phyloP scores from a whole-genome alignment of 805 yeast genomes.

The Monosporozyma yasuniensis region DNA sequence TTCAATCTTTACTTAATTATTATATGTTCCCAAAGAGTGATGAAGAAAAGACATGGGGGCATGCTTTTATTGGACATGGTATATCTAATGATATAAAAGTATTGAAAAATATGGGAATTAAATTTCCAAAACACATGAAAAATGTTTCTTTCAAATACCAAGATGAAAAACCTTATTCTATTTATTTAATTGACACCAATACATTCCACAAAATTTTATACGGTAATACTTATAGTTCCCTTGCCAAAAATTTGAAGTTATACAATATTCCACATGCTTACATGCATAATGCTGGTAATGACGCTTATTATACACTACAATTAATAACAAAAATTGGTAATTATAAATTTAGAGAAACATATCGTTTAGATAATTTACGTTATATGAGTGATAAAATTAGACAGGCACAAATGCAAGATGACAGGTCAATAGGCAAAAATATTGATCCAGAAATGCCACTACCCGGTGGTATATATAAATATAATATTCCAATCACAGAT shows the following conservation, averaged over 20 bases:
- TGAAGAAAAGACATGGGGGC: slow-evolving; percentile 20
- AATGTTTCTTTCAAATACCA: slow-evolving; percentile 1
- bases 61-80: slow-evolving; percentile 53
- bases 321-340: slow-evolving; percentile 44
- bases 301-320: slow-evolving; percentile 52
- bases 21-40: slow-evolving; percentile 31
- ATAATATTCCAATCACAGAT: not conserved
- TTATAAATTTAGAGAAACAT: slow-evolving; percentile 18
- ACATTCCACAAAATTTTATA: slow-evolving; percentile 34
- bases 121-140: slow-evolving; percentile 29
- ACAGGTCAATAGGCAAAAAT: slow-evolving; percentile 1
- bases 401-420: slow-evolving; percentile 4
- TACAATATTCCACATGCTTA: slow-evolving; percentile 47
- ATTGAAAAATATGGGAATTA: slow-evolving; percentile 39
- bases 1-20: slow-evolving; percentile 37
- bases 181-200: slow-evolving; percentile 39
- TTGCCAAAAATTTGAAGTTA: slow-evolving; percentile 40
- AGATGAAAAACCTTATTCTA: not conserved
- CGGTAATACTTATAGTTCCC: slow-evolving; percentile 35
- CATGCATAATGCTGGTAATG: slow-evolving; percentile 66
- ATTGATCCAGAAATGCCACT: not conserved
- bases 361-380: slow-evolving; percentile 20
- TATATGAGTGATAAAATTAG: slow-evolving; percentile 12
- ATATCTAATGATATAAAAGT: slow-evolving; percentile 47
- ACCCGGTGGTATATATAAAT: not conserved